Conservation (phyloP, 78 protist genomes). For the Dictyostelium brefeldianum region DNA sequence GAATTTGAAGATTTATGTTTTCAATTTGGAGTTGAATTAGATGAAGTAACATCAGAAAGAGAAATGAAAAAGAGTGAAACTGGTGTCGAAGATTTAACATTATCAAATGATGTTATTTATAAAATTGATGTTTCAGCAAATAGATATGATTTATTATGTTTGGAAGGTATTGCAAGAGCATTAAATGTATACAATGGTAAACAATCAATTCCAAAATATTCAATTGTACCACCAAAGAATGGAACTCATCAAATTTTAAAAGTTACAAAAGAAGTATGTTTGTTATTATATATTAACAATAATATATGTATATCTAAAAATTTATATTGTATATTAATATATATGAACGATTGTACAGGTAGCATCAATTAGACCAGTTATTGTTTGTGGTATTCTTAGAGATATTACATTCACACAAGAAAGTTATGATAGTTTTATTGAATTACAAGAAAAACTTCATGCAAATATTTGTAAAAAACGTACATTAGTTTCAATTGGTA, state of each 20-base stretch:
- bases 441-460: constrained; percentile 99
- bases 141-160: constrained; percentile 97
- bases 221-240: constrained; percentile 31
- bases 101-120: constrained; percentile 90
- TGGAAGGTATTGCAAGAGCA: constrained; percentile 97
- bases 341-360: not conserved
- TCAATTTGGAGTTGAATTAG: constrained; percentile 98
- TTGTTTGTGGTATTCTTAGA: constrained; percentile 98
- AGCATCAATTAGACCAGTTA: constrained; percentile 92
- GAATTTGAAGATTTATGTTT: constrained; percentile 97
- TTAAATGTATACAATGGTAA: constrained; percentile 88
- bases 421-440: constrained; percentile 97
- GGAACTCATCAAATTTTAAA: constrained; percentile 29
- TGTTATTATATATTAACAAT: not conserved
- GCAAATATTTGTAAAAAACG: constrained; percentile 97
- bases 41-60: constrained; percentile 92
- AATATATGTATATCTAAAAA: not conserved
- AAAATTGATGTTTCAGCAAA: constrained; percentile 99
- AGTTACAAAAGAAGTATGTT: constrained; percentile 10
- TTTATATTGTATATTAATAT: too few relatives aligned
- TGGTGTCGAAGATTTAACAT: constrained; percentile 44
- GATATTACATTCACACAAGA: constrained; percentile 88
- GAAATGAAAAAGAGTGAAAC: constrained; percentile 78
- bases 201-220: constrained; percentile 76
- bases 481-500: constrained; percentile 99